Evolutionary conservation across 148 eudicot species (phyloP).

Genomic region (Arctostaphylos glauca): DNA sequence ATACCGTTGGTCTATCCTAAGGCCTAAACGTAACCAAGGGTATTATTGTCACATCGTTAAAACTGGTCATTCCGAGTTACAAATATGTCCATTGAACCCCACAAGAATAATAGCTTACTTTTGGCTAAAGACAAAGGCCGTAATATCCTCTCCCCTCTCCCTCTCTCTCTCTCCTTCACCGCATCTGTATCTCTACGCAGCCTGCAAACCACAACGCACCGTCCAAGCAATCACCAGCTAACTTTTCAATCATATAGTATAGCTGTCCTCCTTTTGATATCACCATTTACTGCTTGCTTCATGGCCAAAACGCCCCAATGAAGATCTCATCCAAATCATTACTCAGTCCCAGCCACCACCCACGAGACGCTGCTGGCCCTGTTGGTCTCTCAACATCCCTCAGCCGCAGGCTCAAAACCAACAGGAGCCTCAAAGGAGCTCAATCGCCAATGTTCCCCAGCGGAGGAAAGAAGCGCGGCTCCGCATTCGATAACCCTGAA

Average conservation of each 20-base stretch:
- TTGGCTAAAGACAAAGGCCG: conserved; percentile 31
- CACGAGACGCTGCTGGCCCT: conserved; percentile 34
- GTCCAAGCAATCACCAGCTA: conserved; percentile 10
- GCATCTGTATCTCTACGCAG: not conserved
- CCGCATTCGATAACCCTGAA: conserved; percentile 63
- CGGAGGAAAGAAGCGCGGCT: conserved; percentile 39
- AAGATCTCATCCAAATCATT: conserved; percentile 50
- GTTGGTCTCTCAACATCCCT: conserved; percentile 44
- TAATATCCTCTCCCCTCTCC: not conserved
- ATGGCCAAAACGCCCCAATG: conserved; percentile 39
- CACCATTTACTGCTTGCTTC: not conserved
- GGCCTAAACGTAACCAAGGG: not conserved
- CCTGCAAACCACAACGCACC: not conserved
- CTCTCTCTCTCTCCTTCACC: not conserved
- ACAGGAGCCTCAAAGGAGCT: conserved; percentile 46
- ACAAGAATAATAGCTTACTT: not conserved
- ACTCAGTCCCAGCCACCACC: conserved; percentile 47
- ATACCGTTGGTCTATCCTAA: no score
- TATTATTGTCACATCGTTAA: not conserved
- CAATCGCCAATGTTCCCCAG: conserved; percentile 63
- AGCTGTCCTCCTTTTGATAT: no score
- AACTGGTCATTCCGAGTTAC: not conserved
- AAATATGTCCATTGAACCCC: not conserved
- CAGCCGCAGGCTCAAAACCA: conserved; percentile 52
- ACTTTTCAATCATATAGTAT: conserved; percentile 5